Conservation (phyloP, 208 protist genomes). For the Leishmania arabica region DNA sequence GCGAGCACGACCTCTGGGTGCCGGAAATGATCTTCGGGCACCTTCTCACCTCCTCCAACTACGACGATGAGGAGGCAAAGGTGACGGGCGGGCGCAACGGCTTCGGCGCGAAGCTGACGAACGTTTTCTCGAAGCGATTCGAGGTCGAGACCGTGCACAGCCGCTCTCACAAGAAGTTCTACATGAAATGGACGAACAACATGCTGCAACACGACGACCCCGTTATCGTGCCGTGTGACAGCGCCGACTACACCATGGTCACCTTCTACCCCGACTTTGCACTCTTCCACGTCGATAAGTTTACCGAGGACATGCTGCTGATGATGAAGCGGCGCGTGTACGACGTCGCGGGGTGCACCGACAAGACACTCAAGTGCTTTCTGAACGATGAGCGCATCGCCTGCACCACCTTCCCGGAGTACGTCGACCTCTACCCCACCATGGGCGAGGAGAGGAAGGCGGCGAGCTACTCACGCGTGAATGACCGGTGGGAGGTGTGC, state of each 20-base stretch:
- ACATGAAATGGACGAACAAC: slow-evolving; percentile 97
- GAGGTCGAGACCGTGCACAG: slow-evolving; percentile 97
- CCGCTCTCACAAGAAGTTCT: slow-evolving; percentile 91
- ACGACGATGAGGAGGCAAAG: slow-evolving; percentile 98
- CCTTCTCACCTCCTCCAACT: slow-evolving; percentile 99
- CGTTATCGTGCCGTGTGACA: slow-evolving; percentile 77
- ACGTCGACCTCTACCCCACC: slow-evolving; percentile 96
- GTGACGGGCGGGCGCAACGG: slow-evolving; percentile 97
- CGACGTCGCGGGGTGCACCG: slow-evolving; percentile 98
- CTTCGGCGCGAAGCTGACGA: slow-evolving; percentile 99
- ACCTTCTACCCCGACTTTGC: slow-evolving; percentile 99
- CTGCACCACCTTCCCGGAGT: slow-evolving; percentile 97
- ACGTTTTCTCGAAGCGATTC: slow-evolving; percentile 99
- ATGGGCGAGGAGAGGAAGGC: slow-evolving; percentile 86
- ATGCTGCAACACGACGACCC: slow-evolving; percentile 95
- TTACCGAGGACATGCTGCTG: slow-evolving; percentile 97
- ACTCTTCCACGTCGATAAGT: slow-evolving; percentile 95
- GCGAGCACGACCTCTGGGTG: slow-evolving; percentile 98
- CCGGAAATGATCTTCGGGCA: slow-evolving; percentile 99
- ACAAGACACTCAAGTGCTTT: slow-evolving; percentile 93
- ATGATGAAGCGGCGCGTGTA: slow-evolving; percentile 98
- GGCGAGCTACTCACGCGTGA: slow-evolving; percentile 81
- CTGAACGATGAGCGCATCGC: slow-evolving; percentile 96
- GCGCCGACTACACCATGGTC: slow-evolving; percentile 97
- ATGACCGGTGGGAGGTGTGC: slow-evolving; percentile 98